Evolutionary conservation across 2,329 filamentous ascomycete species (phyloP), one percentile per base, ranked within the genome.

Genomic region (Aspergillus puulaauensis): DNA sequence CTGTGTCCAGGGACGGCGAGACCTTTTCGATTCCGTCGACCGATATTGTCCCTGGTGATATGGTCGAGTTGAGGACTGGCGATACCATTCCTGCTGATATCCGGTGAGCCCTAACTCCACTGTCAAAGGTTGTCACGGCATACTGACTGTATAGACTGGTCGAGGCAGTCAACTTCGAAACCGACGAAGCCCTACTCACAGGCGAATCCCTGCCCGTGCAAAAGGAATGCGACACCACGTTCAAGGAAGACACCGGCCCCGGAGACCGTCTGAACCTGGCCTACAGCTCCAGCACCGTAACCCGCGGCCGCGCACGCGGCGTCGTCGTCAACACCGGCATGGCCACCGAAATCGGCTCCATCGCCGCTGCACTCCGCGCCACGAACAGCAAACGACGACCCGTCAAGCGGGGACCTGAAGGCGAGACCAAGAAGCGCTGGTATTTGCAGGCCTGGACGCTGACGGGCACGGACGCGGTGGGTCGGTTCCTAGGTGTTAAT

Each of bases 111-210:
- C 19, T 19, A 19, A 3, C 19, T 19, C 19, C 19, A 19, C 19
- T 19, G 19, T 3, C 19, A 19, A 19, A 19, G 19, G 19, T 19
- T 19, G 19, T 19, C 19, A 19, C 19, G 19, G 19, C 19, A 19
- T 19, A 19, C 19, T 35, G 23, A 24, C 23, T 17, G 1, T 4
- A 3, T 39, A 58, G 79, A 79, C 50, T 81, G 39, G 73, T 83
- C 46, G 82, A 84, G 67, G 75, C 82, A 49, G 85, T 92, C 74
- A 93, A 93, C 71, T 79, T 93, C 60, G 89, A 89, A 60, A 89
- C 88, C 59, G 90, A 96, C 61, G 85, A 87, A 68, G 82, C 84
- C 15, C 80, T 87, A 35, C 76, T 87, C 24, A 87, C 85, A 4
- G 85, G 85, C 51, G 85, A 87, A 71, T 84, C 85, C 11, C 72